Conservation (phyloP, 2,329 filamentous ascomycete species). For the Colletotrichum lentis region DNA sequence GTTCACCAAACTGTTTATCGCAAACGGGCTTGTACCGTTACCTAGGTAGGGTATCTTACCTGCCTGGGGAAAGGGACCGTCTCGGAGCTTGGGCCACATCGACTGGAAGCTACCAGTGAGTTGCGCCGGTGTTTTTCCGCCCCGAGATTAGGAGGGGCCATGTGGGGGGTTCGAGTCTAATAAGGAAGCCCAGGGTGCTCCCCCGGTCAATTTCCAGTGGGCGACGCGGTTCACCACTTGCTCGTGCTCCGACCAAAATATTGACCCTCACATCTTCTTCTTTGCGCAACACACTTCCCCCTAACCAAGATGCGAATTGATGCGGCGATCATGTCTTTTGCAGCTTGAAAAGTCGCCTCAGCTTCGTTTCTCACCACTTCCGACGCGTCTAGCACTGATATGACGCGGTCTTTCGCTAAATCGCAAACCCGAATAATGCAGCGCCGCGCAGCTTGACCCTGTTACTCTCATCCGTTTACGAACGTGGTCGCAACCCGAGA, state of each 20-base stretch:
- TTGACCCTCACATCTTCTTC: slow-evolving; percentile 18
- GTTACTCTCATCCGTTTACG: slow-evolving; percentile 7
- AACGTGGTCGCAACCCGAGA: slow-evolving; percentile 17
- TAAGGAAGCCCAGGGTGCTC: slow-evolving; percentile 14
- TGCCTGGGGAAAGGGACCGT: background rate
- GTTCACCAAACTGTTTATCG: background rate
- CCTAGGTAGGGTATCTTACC: background rate
- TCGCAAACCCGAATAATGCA: slow-evolving; percentile 33
- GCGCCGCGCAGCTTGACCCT: slow-evolving; percentile 26
- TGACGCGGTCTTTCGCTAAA: slow-evolving; percentile 31
- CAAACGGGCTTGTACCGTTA: background rate
- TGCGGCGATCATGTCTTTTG: slow-evolving; percentile 2
- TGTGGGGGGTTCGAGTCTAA: slow-evolving; percentile 28
- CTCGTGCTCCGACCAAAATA: slow-evolving; percentile 28
- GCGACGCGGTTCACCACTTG: slow-evolving; percentile 33
- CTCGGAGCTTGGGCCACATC: background rate
- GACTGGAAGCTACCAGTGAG: slow-evolving; percentile 24
- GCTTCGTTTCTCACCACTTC: background rate
- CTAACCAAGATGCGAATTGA: slow-evolving; percentile 26
- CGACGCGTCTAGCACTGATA: slow-evolving; percentile 15
- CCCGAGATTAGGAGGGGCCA: slow-evolving; percentile 27
- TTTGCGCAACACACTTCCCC: slow-evolving; percentile 29
- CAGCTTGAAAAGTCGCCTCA: background rate
- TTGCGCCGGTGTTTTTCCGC: slow-evolving; percentile 18
- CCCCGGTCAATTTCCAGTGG: slow-evolving; percentile 25